phyloP scores from a whole-genome alignment of 306 rosid species.

The Ammopiptanthus mongolicus region DNA sequence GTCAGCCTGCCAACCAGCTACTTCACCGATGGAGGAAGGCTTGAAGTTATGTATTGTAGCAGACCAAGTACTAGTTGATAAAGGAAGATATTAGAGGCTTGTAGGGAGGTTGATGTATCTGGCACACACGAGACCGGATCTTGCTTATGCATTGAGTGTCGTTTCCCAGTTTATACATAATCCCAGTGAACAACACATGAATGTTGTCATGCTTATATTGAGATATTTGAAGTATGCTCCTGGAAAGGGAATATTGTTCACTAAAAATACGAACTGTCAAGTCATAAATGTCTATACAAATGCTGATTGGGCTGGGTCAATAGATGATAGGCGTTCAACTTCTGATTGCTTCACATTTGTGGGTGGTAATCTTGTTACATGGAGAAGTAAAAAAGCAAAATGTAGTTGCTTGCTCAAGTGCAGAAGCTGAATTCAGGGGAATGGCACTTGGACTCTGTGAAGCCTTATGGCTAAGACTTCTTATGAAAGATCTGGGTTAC shows the following conservation, averaged over 20 bases:
- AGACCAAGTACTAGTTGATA: neutral
- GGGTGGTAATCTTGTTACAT: neutral
- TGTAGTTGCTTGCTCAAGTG: neutral
- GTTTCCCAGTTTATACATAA: neutral
- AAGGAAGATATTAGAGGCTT: neutral
- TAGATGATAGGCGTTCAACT: neutral
- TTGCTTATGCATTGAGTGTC: neutral
- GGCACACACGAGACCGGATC: neutral
- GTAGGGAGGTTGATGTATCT: neutral
- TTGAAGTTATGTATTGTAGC: neutral
- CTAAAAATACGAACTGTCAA: neutral
- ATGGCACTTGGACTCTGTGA: neutral
- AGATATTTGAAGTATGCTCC: neutral
- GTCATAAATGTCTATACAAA: neutral
- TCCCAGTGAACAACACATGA: neutral
- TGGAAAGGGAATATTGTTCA: neutral
- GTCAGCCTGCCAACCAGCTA: conserved; percentile 1
- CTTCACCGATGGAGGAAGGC: conserved; percentile 1
- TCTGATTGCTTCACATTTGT: neutral
- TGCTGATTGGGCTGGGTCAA: neutral
- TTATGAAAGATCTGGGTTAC: neutral
- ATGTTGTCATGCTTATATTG: neutral
- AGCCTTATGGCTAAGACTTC: neutral
- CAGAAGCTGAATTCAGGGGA: neutral
- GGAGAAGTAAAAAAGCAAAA: neutral